A percentile compares a stretch with the other conserved stretches of the same genome.
These are phyloP conservation scores for Cryptomeria japonica DNA, from an alignment of 75 land plant genomes.

Conservation along the genomic window DNA sequence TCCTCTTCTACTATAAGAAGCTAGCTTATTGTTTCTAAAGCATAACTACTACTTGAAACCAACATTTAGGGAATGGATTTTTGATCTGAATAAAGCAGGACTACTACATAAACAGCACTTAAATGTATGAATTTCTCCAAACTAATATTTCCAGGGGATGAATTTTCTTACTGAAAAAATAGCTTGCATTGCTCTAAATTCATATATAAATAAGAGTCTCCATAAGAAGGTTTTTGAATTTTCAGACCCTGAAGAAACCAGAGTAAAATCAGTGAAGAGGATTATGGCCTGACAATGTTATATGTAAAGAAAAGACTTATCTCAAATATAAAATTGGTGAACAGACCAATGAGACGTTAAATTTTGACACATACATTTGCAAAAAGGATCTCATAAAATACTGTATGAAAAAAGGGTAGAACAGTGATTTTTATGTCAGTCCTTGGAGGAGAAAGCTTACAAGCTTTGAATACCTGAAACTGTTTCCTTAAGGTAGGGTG, in stretches of 20 bases:
- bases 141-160: not conserved
- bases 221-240: not conserved
- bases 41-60: not conserved
- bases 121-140: not conserved
- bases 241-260: not conserved
- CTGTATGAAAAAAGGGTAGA: not conserved
- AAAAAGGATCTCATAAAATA: too few relatives aligned
- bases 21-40: not conserved
- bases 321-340: not conserved
- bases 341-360: not conserved
- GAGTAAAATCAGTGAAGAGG: not conserved
- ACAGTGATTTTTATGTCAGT: not conserved
- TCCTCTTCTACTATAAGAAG: not conserved
- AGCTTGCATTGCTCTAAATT: not conserved
- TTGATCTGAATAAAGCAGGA: not conserved
- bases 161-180: not conserved
- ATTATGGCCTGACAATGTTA: not conserved
- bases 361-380: too few relatives aligned
- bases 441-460: too few relatives aligned
- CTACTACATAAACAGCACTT: not conserved
- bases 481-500: not conserved
- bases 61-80: too few relatives aligned
- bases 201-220: not conserved
- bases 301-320: not conserved
- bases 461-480: too few relatives aligned